phyloP scores from a whole-genome alignment of 306 rosid species.

The Comarum palustre region DNA sequence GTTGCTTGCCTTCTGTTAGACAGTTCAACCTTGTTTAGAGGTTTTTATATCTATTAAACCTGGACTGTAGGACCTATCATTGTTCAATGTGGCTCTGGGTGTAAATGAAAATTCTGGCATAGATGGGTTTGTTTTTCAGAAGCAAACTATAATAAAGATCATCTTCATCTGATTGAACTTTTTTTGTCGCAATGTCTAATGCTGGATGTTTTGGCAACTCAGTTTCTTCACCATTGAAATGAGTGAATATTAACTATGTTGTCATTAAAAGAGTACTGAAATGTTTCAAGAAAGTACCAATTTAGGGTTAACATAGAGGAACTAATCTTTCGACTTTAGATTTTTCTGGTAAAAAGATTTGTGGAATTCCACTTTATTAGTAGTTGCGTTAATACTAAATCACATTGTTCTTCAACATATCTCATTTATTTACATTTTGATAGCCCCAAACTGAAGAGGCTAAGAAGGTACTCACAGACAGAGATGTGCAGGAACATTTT shows the following conservation, averaged over 20 bases:
- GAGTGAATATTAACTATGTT: not conserved
- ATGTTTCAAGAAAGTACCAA: not conserved
- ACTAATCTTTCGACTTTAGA: not conserved
- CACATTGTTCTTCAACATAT: not conserved
- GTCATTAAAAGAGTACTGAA: not conserved
- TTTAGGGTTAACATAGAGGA: not conserved
- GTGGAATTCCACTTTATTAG: not conserved
- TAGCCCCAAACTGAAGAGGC: slow-evolving; percentile 89
- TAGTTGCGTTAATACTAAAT: not conserved
- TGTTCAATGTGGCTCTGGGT: slow-evolving; percentile 19
- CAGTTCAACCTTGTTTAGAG: not conserved
- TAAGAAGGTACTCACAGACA: slow-evolving; percentile 72
- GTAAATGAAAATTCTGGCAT: slow-evolving; percentile 9
- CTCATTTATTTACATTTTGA: slow-evolving; percentile 31
- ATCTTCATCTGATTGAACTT: not conserved
- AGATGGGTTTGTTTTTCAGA: not conserved
- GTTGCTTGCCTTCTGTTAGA: not conserved
- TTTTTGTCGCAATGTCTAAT: not conserved
- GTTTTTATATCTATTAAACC: slow-evolving; percentile 10
- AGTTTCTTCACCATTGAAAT: not conserved
- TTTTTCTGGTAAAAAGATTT: not conserved
- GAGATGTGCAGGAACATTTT: slow-evolving; percentile 82
- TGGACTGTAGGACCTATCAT: slow-evolving; percentile 4
- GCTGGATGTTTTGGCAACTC: not conserved
- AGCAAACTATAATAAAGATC: not conserved